A percentile compares a stretch with the other conserved stretches of the same genome.
phyloP scores from a whole-genome alignment of 116 monocot species.

The Iris pallida region DNA sequence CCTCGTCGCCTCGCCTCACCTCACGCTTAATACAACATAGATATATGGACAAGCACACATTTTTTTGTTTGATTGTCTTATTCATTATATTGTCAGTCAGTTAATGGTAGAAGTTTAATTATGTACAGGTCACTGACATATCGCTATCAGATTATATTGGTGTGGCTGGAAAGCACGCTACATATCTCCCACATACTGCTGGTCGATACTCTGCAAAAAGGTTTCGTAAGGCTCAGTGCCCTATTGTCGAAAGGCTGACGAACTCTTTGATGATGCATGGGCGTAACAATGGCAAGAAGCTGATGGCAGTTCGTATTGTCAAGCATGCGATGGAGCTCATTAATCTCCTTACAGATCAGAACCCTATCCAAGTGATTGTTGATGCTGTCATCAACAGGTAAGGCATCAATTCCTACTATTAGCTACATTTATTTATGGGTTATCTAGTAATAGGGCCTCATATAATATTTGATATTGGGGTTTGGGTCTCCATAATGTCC shows the following conservation, averaged over 20 bases:
- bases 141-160: slow-evolving; percentile 70
- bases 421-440: too few relatives aligned
- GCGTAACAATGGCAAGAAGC: slow-evolving; percentile 82
- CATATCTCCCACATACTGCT: slow-evolving; percentile 77
- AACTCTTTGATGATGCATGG: slow-evolving; percentile 96
- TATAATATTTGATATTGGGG: too few relatives aligned
- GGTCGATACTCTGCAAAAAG: slow-evolving; percentile 72
- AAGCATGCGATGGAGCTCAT: slow-evolving; percentile 88
- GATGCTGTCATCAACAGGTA: slow-evolving; percentile 83
- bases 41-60: too few relatives aligned
- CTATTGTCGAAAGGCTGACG: slow-evolving; percentile 74
- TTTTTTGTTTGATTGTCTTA: too few relatives aligned
- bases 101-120: too few relatives aligned
- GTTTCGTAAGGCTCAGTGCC: slow-evolving; percentile 78
- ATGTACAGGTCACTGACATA: slow-evolving; percentile 59
- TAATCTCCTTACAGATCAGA: slow-evolving; percentile 64
- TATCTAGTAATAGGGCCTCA: too few relatives aligned
- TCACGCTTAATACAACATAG: too few relatives aligned
- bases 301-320: slow-evolving; percentile 75
- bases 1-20: too few relatives aligned
- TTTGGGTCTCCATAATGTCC: too few relatives aligned
- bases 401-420: too few relatives aligned
- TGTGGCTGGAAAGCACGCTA: slow-evolving; percentile 64
- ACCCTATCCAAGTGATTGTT: slow-evolving; percentile 81
- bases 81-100: too few relatives aligned